Evolutionary conservation across 2,329 filamentous ascomycete genomes (phyloP).

Genomic region (Calonectria pteridis): DNA sequence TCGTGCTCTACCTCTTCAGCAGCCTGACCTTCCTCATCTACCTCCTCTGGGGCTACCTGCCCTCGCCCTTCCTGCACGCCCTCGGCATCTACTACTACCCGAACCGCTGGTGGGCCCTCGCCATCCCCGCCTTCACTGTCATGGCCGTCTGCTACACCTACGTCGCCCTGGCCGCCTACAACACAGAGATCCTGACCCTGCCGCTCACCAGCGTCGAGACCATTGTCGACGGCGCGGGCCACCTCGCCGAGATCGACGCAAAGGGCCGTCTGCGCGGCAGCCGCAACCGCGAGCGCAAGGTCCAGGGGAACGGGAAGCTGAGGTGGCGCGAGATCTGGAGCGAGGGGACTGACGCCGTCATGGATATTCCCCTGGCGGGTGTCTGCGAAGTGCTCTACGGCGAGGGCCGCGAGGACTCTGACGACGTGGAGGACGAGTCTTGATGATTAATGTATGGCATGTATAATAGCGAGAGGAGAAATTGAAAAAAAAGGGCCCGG

Average conservation of each 20-base stretch:
- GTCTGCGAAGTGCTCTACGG: conserved; percentile 97
- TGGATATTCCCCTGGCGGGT: conserved; percentile 95
- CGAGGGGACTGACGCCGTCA: conserved; percentile 93
- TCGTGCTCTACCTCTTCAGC: conserved; percentile 93
- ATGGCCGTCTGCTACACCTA: conserved; percentile 94
- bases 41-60: conserved; percentile 88
- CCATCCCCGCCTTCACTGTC: conserved; percentile 90
- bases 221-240: conserved; percentile 89
- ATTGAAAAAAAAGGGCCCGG: neutral
- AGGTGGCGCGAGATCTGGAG: conserved; percentile 91
- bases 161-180: conserved; percentile 90
- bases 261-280: conserved; percentile 67
- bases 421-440: conserved; percentile 33
- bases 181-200: conserved; percentile 88
- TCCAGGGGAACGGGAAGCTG: conserved; percentile 53
- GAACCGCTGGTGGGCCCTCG: conserved; percentile 97
- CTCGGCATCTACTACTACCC: conserved; percentile 97
- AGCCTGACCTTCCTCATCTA: conserved; percentile 82
- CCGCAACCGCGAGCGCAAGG: conserved; percentile 52
- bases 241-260: conserved; percentile 84
- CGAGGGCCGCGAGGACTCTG: conserved; percentile 55
- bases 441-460: neutral
- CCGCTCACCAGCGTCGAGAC: conserved; percentile 86
- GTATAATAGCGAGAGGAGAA: neutral
- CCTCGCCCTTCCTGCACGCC: conserved; percentile 90